Percentiles rank a stretch among this genome's conserved stretches.
Evolutionary conservation across 306 rosid genomes (phyloP).

Genomic region (Carpinus fangiana): DNA sequence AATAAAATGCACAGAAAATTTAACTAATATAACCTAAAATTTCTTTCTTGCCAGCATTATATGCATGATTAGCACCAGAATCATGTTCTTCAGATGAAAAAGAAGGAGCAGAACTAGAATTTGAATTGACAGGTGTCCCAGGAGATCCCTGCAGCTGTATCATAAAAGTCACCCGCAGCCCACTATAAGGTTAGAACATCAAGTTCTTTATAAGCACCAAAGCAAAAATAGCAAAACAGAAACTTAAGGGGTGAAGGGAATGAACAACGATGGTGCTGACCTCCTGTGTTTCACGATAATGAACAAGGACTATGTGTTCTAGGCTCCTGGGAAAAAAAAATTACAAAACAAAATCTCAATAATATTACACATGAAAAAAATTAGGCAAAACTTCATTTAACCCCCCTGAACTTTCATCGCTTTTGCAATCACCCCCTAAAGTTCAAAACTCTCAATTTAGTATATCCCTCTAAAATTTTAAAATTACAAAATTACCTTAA

Average conservation of each 20-base stretch:
- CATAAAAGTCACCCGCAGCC: constrained; percentile 32
- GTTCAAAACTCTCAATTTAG: no score
- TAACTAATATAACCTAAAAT: constrained; percentile 30
- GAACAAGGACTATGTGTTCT: constrained; percentile 97
- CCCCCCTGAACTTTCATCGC: no score
- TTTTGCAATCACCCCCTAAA: no score
- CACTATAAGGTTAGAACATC: constrained; percentile 24
- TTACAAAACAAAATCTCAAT: constrained; percentile 19
- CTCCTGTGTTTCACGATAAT: constrained; percentile 97
- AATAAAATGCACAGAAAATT: constrained; percentile 27
- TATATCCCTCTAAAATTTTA: no score
- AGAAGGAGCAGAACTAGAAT: constrained; percentile 66
- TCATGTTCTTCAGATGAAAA: constrained; percentile 74
- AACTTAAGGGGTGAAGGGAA: background rate
- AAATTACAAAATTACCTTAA: no score
- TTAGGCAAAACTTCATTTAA: no score
- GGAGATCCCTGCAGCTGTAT: constrained; percentile 77
- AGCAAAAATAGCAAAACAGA: constrained; percentile 12
- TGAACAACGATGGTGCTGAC: constrained; percentile 18
- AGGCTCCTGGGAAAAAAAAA: constrained; percentile 73
- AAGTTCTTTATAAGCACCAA: constrained; percentile 12
- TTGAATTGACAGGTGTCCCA: constrained; percentile 63
- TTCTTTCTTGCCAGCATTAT: constrained; percentile 51
- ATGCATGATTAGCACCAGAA: constrained; percentile 53
- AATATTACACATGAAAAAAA: background rate